Base-by-base conservation (phyloP, 495 filamentous ascomycete genomes). In the Penicillium silybi region DNA sequence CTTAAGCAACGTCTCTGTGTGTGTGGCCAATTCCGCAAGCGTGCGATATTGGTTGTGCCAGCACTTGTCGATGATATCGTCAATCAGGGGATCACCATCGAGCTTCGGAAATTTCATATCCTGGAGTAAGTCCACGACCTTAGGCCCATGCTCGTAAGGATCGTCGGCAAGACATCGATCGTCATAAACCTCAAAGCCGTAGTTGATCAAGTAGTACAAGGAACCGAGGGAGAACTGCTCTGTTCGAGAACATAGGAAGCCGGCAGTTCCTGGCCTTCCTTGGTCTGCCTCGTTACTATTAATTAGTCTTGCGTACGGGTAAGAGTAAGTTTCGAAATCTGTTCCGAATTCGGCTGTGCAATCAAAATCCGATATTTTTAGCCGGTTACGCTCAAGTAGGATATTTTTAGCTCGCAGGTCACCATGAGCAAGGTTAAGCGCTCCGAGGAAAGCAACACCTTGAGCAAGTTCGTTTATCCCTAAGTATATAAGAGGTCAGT, bases 401-500 rank as follows among this genome's bases (percentile, higher is more conserved):
- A 68, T 53, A 50, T 69, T 69, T 52, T 67, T 61, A 41, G 67
- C 65, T 29, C 62, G 57, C 53, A 67, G 48, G 44, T 70, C 63
- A 17, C 61, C 59, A 59, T 72, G 68, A 37, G 69, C 66, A 32
- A 73, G 62, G 25, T 60, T 56, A 26, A 72, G 68, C 2, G 66
- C 71, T 67, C 70, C 68, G 4, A 71, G 52, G 42, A 67, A 72
- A 48, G 69, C 64, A 43, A 67, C 62, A 19, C 56, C 69, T 62
- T 69, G 59, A 53, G 71, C 63, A 16, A 74, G 64, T 32, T 68
- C 62, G 17, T 72, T 70, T 63, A 74, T 72, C 69, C 68, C 17
- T 40, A 23, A 6, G 29, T n/a, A n/a, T 34, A 34, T 34, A 34
- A 34, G 29, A 34, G 15, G 29, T 34, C 15, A 34, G 29, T 34